Conservation (phyloP, 805 yeast species). For the Yarrowia sp. region DNA sequence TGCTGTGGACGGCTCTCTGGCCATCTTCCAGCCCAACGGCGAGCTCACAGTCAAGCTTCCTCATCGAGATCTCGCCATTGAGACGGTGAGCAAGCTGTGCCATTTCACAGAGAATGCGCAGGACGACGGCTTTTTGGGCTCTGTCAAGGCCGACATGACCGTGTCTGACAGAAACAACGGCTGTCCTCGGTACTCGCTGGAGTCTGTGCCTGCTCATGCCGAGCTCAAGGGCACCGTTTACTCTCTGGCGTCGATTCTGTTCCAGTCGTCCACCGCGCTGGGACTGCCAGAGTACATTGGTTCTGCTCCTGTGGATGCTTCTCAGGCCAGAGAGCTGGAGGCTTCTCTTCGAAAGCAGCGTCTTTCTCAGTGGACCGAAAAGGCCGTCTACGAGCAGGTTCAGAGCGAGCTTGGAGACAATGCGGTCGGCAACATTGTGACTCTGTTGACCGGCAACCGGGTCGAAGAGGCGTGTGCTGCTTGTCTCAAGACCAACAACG, state of each 20-base stretch:
- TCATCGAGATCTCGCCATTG: neutral
- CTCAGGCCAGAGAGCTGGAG: neutral
- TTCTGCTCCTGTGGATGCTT: neutral
- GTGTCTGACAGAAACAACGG: constrained; percentile 1
- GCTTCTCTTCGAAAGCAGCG: neutral
- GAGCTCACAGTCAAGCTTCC: neutral
- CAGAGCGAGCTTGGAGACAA: constrained; percentile 40
- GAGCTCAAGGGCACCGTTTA: constrained; percentile 5
- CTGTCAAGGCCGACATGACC: neutral
- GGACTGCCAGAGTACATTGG: neutral
- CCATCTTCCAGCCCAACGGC: constrained; percentile 1
- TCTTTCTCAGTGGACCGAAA: neutral
- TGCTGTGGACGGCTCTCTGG: neutral
- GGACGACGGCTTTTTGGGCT: neutral
- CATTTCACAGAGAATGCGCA: neutral
- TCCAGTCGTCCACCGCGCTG: neutral
- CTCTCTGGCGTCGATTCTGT: constrained; percentile 8
- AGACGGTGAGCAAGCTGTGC: neutral
- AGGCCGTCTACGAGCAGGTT: neutral
- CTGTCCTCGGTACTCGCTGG: constrained; percentile 15
- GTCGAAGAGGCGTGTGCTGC: constrained; percentile 56
- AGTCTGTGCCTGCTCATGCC: neutral
- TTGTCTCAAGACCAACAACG: constrained; percentile 60
- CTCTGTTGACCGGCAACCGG: constrained; percentile 47
- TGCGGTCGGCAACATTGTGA: constrained; percentile 42